phyloP scores from a whole-genome alignment of 345 rosid genomes.

The Nasturtium officinale region DNA sequence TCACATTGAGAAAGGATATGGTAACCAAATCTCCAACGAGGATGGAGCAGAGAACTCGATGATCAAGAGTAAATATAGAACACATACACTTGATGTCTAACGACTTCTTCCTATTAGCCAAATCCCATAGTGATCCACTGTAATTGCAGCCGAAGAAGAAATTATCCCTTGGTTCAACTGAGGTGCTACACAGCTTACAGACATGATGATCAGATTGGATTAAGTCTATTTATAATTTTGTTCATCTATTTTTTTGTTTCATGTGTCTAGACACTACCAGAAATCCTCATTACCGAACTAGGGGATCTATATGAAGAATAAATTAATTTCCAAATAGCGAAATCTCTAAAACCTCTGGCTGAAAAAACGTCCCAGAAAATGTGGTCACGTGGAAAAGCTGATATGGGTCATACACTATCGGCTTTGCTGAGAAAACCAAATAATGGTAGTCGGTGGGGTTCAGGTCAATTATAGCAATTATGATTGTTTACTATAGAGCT shows the following conservation, averaged over 20 bases:
- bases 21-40: too few relatives aligned
- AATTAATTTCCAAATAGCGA: constrained; percentile 1
- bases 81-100: too few relatives aligned
- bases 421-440: constrained; percentile 26
- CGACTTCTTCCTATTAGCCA: too few relatives aligned
- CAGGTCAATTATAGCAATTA: constrained; percentile 28
- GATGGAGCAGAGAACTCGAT: too few relatives aligned
- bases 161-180: neutral
- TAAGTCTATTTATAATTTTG: neutral
- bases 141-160: neutral
- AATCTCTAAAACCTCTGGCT: neutral
- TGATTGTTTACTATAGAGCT: constrained; percentile 29
- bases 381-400: constrained; percentile 38
- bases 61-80: too few relatives aligned
- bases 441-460: constrained; percentile 39
- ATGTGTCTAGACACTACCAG: neutral
- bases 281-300: neutral
- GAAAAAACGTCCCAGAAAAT: neutral
- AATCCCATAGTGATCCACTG: neutral
- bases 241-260: neutral
- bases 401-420: constrained; percentile 26
- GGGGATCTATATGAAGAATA: constrained; percentile 10
- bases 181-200: neutral
- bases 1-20: too few relatives aligned
- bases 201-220: neutral